Conservation (phyloP, 2,329 filamentous ascomycete genomes). For the Bipolaris victoriae region DNA sequence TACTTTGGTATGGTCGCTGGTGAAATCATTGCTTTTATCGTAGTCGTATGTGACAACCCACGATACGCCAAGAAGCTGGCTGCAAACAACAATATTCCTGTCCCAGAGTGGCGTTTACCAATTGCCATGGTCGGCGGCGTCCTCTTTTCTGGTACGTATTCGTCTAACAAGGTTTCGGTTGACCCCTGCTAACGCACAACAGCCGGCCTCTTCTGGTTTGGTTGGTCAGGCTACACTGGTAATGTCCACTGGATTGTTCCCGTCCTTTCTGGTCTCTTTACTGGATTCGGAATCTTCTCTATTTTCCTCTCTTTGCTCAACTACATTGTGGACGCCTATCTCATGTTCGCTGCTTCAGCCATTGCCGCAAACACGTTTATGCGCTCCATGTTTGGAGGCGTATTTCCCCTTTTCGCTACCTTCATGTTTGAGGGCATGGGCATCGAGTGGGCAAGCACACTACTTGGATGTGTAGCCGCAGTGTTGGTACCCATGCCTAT, state of each 20-base stretch:
- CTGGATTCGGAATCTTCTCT: constrained; percentile 63
- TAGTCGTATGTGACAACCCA: constrained; percentile 68
- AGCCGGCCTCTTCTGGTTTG: constrained; percentile 49
- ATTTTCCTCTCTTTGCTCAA: constrained; percentile 66
- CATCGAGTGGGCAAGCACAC: constrained; percentile 55
- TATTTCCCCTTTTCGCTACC: constrained; percentile 61
- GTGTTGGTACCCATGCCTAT: constrained; percentile 54
- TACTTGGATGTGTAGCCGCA: constrained; percentile 54
- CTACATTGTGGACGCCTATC: constrained; percentile 65
- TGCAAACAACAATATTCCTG: constrained; percentile 57
- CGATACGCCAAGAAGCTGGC: constrained; percentile 62
- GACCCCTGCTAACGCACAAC: background rate
- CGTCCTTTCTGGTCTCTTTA: constrained; percentile 57
- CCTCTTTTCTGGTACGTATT: constrained; percentile 42
- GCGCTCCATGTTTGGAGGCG: constrained; percentile 57
- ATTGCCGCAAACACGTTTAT: constrained; percentile 64
- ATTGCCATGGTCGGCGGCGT: constrained; percentile 60
- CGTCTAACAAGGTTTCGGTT: background rate
- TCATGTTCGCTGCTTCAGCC: constrained; percentile 62
- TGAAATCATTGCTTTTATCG: constrained; percentile 69
- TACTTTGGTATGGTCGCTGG: constrained; percentile 86
- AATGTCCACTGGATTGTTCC: constrained; percentile 52
- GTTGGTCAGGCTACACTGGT: constrained; percentile 52
- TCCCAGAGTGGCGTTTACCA: constrained; percentile 65
- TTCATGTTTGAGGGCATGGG: constrained; percentile 63